Percentiles rank a stretch among this genome's conserved stretches.
Conservation (phyloP, 1,284 basidiomycete species). For the Golubevia sp. region DNA sequence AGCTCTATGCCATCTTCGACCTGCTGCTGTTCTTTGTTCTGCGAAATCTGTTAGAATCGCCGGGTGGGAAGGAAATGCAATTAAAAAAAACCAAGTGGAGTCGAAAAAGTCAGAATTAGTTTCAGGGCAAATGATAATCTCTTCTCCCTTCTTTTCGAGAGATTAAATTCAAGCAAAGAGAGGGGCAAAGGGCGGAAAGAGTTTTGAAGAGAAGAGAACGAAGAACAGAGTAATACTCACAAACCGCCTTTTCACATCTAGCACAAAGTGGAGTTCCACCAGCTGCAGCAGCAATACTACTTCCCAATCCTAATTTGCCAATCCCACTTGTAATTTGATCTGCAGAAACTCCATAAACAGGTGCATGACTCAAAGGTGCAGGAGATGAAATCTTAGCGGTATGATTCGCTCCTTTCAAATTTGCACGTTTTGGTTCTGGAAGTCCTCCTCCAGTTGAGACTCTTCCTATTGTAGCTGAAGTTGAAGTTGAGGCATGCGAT, state of each 20-base stretch:
- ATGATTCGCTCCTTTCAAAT: background rate
- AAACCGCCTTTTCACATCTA: slow-evolving; percentile 44
- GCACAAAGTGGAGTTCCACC: slow-evolving; percentile 52
- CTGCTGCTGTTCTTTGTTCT: slow-evolving; percentile 50
- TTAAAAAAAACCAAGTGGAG: too few relatives aligned
- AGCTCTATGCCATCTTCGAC: slow-evolving; percentile 49
- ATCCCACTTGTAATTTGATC: slow-evolving; percentile 18
- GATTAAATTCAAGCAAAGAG: too few relatives aligned
- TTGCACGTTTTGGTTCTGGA: background rate
- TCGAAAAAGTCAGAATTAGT: too few relatives aligned
- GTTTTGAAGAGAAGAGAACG: too few relatives aligned
- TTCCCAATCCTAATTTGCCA: slow-evolving; percentile 25
- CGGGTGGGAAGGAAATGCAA: too few relatives aligned
- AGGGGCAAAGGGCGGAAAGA: too few relatives aligned
- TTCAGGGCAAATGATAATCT: too few relatives aligned
- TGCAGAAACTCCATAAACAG: background rate
- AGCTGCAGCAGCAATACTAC: slow-evolving; percentile 20
- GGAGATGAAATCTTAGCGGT: background rate
- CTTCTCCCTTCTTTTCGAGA: too few relatives aligned
- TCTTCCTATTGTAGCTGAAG: too few relatives aligned
- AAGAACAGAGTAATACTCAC: too few relatives aligned
- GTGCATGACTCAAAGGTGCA: background rate
- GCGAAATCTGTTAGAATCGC: slow-evolving; percentile 56
- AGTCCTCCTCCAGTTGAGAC: background rate
- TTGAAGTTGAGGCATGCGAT: too few relatives aligned